Evolutionary conservation across 805 yeast species (phyloP), one percentile per base, ranked within the genome.

Genomic region (Yarrowia deformans): DNA sequence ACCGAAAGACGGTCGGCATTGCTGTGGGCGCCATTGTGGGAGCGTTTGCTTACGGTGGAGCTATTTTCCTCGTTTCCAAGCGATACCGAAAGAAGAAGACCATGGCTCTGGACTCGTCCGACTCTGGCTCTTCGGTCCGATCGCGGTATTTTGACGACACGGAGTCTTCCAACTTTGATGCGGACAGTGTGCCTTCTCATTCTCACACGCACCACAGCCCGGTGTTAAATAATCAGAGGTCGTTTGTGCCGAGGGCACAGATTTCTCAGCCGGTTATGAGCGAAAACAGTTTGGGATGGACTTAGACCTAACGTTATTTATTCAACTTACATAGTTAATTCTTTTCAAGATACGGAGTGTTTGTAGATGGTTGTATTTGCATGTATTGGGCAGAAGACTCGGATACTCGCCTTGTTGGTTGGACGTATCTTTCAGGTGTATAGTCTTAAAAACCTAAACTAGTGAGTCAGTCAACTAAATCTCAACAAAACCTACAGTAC

Each of bases 11-110:
- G 32, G 88, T 90, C 34, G 97, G 97, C 45, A 85, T 93, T 67
- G 88, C 94, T 14, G 83, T 91, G 49, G 97, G 98, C 58, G 87
- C 96, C 8, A 87, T 91, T 39, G 87, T 85, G 14, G 98, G 97
- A 68, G 88, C 91, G 56, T 80, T 85, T 8, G 80, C 85, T 10
- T 90, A 90, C 76, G 84, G 90, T 75, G 81, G 86, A 0, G 79
- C 85, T 23, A 84, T 92, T 82, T 80, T 87, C 69, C 75, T 87
- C 48, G 80, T 85, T 72, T 84, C 85, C 75, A 83, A 84, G 75
- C 80, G 81, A 72, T 86, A 81, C 78, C 83, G 75, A 39, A 70
- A 70, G 73, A 73, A 70, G 73, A 70, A 71, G 68, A 68, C 69
- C 50, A 52, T 68, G 48, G 70, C 43, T 48, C 69, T 70, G 70